Percentiles rank a stretch among this genome's conserved stretches.
Evolutionary conservation across 305 asterid species (phyloP).

Genomic region (Andrographis paniculata): DNA sequence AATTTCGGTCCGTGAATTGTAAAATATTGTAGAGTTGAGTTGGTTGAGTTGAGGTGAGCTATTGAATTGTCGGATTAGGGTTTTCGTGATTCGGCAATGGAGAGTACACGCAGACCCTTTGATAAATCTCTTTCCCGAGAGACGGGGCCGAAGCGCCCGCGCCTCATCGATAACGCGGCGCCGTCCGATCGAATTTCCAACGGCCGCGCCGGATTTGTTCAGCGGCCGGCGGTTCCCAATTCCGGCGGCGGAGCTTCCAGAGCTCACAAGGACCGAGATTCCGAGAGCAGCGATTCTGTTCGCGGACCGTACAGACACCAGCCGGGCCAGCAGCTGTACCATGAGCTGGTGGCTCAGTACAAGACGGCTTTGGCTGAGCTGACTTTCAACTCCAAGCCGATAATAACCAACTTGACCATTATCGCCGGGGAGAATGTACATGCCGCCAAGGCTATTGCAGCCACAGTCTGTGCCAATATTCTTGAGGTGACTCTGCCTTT

Average conservation of each 20-base stretch:
- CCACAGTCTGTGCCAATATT: constrained; percentile 44
- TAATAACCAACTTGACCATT: constrained; percentile 63
- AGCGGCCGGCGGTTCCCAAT: constrained; percentile 23
- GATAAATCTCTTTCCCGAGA: constrained; percentile 27
- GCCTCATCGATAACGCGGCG: constrained; percentile 30
- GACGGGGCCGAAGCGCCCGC: constrained; percentile 57
- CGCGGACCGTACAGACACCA: constrained; percentile 34
- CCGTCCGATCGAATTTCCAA: constrained; percentile 33
- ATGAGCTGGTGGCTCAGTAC: constrained; percentile 56
- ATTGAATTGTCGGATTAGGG: constrained; percentile 15
- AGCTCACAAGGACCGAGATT: constrained; percentile 27
- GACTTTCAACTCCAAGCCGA: constrained; percentile 67
- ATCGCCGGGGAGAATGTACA: constrained; percentile 71
- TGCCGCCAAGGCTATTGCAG: constrained; percentile 65
- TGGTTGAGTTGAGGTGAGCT: neutral
- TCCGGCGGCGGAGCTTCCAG: constrained; percentile 25
- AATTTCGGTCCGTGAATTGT: neutral
- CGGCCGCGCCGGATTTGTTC: constrained; percentile 31
- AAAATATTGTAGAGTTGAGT: neutral
- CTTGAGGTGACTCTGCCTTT: constrained; percentile 62
- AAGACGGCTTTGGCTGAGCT: constrained; percentile 56
- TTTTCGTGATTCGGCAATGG: constrained; percentile 24
- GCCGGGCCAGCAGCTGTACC: constrained; percentile 28
- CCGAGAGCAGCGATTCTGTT: constrained; percentile 33
- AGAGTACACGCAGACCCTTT: constrained; percentile 26